phyloP scores from a whole-genome alignment of 176 grass and related monocot species.

The Lolium perenne region DNA sequence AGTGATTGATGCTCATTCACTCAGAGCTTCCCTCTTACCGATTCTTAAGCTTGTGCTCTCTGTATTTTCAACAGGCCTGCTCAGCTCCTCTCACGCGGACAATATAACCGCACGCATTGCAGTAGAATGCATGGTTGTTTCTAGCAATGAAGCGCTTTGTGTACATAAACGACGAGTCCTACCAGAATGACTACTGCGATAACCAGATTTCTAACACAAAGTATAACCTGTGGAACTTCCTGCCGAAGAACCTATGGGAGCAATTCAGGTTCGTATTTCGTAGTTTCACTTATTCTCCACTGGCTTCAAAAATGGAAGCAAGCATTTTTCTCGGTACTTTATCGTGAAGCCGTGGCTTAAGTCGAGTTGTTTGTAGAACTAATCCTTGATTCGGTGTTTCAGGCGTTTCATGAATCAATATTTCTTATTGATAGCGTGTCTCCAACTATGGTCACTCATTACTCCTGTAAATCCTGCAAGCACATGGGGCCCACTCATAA shows the following conservation, averaged over 20 bases:
- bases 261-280: conserved; percentile 74
- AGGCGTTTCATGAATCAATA: conserved; percentile 99
- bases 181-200: conserved; percentile 74
- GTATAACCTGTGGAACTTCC: conserved; percentile 86
- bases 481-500: conserved; percentile 93
- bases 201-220: conserved; percentile 91
- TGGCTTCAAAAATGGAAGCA: not conserved
- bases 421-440: conserved; percentile 92
- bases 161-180: conserved; percentile 97
- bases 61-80: conserved; percentile 22
- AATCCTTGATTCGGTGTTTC: conserved; percentile 54
- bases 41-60: conserved; percentile 10
- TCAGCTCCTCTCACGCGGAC: conserved; percentile 34
- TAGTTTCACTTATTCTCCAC: not conserved
- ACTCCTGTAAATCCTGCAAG: conserved; percentile 98
- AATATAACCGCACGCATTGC: conserved; percentile 34
- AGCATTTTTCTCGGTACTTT: not conserved
- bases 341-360: conserved; percentile 12
- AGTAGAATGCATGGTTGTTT: conserved; percentile 44
- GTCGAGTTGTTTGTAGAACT: conserved; percentile 29
- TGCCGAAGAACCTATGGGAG: conserved; percentile 96
- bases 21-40: not conserved
- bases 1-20: conserved; percentile 29
- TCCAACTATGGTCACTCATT: conserved; percentile 95
- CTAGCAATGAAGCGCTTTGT: conserved; percentile 88